phyloP scores from a whole-genome alignment of 345 rosid genomes.

The Rhodomyrtus tomentosa region DNA sequence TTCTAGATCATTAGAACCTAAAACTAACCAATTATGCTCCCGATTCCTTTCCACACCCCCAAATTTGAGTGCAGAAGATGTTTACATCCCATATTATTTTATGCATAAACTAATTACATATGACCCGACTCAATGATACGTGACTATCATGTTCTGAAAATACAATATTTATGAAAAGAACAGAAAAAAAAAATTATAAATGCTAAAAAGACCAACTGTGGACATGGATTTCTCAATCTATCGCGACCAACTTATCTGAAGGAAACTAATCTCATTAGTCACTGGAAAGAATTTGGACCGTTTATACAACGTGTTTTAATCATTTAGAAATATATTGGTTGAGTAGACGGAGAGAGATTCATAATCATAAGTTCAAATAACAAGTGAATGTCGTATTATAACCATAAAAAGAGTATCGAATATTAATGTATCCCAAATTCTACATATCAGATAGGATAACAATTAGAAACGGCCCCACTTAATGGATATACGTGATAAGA shows the following conservation, averaged over 20 bases:
- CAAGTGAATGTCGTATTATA: neutral
- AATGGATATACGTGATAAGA: neutral
- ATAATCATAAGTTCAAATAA: neutral
- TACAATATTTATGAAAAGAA: neutral
- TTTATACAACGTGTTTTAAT: neutral
- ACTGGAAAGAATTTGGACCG: neutral
- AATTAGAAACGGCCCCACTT: neutral
- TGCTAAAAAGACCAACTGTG: neutral
- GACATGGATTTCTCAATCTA: neutral
- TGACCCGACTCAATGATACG: neutral
- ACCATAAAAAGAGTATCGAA: neutral
- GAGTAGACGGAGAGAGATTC: fast-evolving
- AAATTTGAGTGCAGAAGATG: neutral
- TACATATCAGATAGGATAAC: neutral
- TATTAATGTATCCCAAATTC: neutral
- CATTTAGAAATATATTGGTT: neutral
- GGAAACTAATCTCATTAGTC: neutral
- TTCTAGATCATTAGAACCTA: too few relatives aligned
- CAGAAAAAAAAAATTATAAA: neutral
- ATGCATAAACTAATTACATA: neutral
- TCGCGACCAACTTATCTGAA: neutral
- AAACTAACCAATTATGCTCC: too few relatives aligned
- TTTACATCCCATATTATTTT: neutral
- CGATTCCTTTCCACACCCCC: too few relatives aligned
- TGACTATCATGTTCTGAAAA: neutral